phyloP scores from a whole-genome alignment of 2,329 filamentous ascomycete genomes.

The Cercospora zeae-maydis region DNA sequence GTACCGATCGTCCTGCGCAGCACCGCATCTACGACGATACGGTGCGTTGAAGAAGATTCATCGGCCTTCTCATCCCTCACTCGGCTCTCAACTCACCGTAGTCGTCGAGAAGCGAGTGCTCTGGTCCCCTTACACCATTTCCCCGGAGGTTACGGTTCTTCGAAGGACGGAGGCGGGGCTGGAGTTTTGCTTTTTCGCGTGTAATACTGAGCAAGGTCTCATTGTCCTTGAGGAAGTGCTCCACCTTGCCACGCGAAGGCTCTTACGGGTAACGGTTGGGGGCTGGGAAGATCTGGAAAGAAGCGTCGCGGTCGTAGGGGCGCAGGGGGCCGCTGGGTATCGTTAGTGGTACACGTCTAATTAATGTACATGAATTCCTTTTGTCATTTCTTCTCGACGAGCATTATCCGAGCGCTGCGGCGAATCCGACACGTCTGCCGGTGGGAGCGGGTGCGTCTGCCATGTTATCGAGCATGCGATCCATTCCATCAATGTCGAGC shows the following conservation, averaged over 20 bases:
- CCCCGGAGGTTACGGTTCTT: conserved; percentile 10
- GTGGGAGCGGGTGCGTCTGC: conserved; percentile 22
- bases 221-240: conserved; percentile 51
- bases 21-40: not conserved
- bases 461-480: conserved; percentile 44
- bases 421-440: conserved; percentile 39
- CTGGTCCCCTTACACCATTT: conserved; percentile 8
- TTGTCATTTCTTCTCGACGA: not conserved
- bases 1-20: not conserved
- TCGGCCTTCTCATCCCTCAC: conserved; percentile 6
- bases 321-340: conserved; percentile 8
- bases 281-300: not conserved
- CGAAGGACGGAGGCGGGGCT: not conserved
- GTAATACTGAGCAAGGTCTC: conserved; percentile 54
- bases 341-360: conserved; percentile 8
- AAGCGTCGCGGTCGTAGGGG: not conserved
- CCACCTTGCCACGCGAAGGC: conserved; percentile 49
- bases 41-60: not conserved
- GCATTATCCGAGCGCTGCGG: conserved; percentile 11
- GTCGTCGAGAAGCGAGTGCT: not conserved
- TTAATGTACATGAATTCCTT: conserved; percentile 5
- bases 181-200: conserved; percentile 46
- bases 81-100: not conserved
- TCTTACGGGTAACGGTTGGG: not conserved
- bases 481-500: conserved; percentile 49